These are phyloP conservation scores for Phyllostachys edulis DNA, from an alignment of 176 grass and related monocot genomes.

Conservation along the genomic window DNA sequence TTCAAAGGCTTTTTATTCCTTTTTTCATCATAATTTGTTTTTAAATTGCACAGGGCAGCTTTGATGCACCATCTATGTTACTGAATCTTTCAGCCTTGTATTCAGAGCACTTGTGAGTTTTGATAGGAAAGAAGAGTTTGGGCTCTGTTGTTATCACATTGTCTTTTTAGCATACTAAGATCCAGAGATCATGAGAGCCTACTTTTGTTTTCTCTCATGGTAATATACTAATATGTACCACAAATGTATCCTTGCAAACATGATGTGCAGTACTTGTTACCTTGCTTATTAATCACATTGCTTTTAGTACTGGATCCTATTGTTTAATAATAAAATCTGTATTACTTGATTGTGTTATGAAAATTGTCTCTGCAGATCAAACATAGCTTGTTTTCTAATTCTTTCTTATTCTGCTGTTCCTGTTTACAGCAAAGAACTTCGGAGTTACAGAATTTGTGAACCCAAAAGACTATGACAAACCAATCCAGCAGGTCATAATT, in stretches of 20 bases:
- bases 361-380: not conserved
- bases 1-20: not conserved
- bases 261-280: not conserved
- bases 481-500: slow-evolving; percentile 89
- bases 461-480: slow-evolving; percentile 92
- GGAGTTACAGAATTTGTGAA: slow-evolving; percentile 97
- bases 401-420: not conserved
- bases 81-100: not conserved
- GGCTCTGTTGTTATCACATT: not conserved
- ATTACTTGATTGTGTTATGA: not conserved
- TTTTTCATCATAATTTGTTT: not conserved
- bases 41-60: not conserved
- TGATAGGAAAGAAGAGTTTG: not conserved
- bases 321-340: not conserved
- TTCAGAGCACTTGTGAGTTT: not conserved
- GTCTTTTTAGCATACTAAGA: not conserved
- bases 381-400: not conserved
- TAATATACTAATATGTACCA: not conserved
- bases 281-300: not conserved
- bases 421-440: slow-evolving; percentile 91
- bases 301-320: not conserved
- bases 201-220: not conserved
- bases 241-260: slow-evolving; percentile 11
- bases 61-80: not conserved
- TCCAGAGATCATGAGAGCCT: not conserved